These are phyloP conservation scores for Wickerhamomyces tratensis DNA, from an alignment of 805 yeast species.

Conservation along the genomic window DNA sequence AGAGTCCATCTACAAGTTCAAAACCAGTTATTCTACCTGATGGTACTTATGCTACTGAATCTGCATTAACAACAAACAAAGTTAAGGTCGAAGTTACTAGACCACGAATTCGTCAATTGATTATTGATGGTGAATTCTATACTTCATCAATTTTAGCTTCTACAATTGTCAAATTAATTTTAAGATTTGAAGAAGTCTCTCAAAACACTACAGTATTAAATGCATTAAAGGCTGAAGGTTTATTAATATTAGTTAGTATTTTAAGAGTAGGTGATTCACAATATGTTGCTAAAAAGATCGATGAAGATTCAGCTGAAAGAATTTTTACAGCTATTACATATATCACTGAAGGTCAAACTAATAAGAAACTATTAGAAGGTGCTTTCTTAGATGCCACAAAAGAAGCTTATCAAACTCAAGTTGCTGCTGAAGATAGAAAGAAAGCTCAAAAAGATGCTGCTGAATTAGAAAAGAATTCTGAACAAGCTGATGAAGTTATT, in stretches of 20 bases:
- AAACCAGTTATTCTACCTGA: conserved; percentile 93
- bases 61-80: conserved; percentile 52
- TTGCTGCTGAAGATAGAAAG: conserved; percentile 48
- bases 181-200: conserved; percentile 57
- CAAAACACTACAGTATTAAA: conserved; percentile 51
- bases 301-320: conserved; percentile 96
- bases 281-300: conserved; percentile 64
- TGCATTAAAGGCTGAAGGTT: conserved; percentile 89
- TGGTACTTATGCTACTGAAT: conserved; percentile 97
- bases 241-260: conserved; percentile 85
- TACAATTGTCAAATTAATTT: conserved; percentile 78
- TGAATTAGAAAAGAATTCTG: conserved; percentile 52
- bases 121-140: conserved; percentile 84
- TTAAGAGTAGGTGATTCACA: conserved; percentile 78
- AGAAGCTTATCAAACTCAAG: conserved; percentile 69
- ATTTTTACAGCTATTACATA: conserved; percentile 79
- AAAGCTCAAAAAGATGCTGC: conserved; percentile 47
- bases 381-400: conserved; percentile 86
- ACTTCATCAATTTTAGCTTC: conserved; percentile 82
- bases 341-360: conserved; percentile 55
- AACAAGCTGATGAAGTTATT: conserved; percentile 71
- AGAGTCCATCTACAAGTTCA: conserved; percentile 6
- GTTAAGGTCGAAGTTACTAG: conserved; percentile 26
- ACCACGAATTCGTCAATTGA: conserved; percentile 74
- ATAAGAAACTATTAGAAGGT: conserved; percentile 34